phyloP scores from a whole-genome alignment of 306 rosid genomes.

The Cicer chorassanicum region DNA sequence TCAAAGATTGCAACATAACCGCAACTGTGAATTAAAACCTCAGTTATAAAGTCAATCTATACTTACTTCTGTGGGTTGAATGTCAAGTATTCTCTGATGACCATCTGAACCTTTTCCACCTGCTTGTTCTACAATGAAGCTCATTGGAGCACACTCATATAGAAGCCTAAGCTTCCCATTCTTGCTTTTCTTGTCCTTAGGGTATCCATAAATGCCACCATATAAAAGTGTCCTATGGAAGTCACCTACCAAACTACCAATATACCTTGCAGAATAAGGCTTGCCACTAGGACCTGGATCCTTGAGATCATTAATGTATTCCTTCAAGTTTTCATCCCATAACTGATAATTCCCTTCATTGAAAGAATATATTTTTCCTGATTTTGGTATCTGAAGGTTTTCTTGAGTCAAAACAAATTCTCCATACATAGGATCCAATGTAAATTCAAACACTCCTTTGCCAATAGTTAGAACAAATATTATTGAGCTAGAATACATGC shows the following conservation, averaged over 20 bases:
- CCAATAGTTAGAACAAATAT: slow-evolving; percentile 92
- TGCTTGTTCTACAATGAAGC: slow-evolving; percentile 95
- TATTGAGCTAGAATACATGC: slow-evolving; percentile 96
- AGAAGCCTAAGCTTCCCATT: slow-evolving; percentile 95
- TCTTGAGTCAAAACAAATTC: slow-evolving; percentile 92
- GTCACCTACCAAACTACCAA: slow-evolving; percentile 95
- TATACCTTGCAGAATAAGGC: slow-evolving; percentile 94
- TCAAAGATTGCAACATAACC: background rate
- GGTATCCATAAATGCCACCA: slow-evolving; percentile 97
- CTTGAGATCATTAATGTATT: slow-evolving; percentile 86
- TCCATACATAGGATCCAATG: slow-evolving; percentile 90
- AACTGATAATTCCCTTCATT: slow-evolving; percentile 95
- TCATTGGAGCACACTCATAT: slow-evolving; percentile 99
- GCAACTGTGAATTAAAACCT: background rate
- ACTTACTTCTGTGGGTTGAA: slow-evolving; percentile 80
- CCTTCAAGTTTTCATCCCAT: slow-evolving; percentile 94
- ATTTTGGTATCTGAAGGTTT: slow-evolving; percentile 73
- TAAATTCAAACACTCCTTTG: slow-evolving; percentile 77
- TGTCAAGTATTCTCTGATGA: slow-evolving; percentile 82
- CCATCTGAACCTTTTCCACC: slow-evolving; percentile 99
- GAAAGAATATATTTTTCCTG: slow-evolving; percentile 91
- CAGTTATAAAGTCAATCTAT: background rate
- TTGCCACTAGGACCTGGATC: slow-evolving; percentile 94
- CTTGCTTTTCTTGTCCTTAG: slow-evolving; percentile 93
- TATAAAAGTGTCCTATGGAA: slow-evolving; percentile 87